These are phyloP conservation scores for Coelastrella sp. DNA, from an alignment of 139 green algal species.

Conservation along the genomic window DNA sequence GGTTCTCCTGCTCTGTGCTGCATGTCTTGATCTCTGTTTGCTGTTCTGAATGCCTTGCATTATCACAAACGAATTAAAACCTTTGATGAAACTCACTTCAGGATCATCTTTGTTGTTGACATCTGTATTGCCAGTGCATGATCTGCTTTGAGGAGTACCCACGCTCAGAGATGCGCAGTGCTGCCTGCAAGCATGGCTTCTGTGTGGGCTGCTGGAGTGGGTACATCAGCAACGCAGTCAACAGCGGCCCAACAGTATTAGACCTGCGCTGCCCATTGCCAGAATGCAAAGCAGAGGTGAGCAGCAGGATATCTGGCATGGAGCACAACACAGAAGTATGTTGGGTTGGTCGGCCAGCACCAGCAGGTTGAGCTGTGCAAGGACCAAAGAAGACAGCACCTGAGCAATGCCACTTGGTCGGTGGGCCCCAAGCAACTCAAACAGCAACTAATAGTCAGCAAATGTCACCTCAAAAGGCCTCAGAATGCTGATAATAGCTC, in stretches of 20 bases:
- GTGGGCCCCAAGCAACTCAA: too few species aligned
- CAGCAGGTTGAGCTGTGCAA: background rate
- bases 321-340: too few species aligned
- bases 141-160: conserved; percentile 94
- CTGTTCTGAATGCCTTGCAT: background rate
- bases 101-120: background rate
- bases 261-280: conserved; percentile 69
- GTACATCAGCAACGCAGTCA: conserved; percentile 78
- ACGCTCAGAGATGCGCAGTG: conserved; percentile 59
- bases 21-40: too few species aligned
- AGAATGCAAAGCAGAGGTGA: conserved; percentile 84
- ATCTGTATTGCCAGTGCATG: conserved; percentile 64
- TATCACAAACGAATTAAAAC: background rate
- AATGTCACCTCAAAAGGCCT: too few species aligned
- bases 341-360: background rate
- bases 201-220: conserved; percentile 89
- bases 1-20: too few species aligned
- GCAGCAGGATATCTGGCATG: background rate
- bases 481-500: too few species aligned
- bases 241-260: conserved; percentile 56
- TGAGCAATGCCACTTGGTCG: too few species aligned
- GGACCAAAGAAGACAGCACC: background rate
- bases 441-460: too few species aligned
- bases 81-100: conserved; percentile 2
- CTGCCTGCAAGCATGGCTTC: conserved; percentile 85